Percentiles rank a stretch among this genome's conserved stretches.
Evolutionary conservation across 2,329 filamentous ascomycete genomes (phyloP).

Genomic region (Stagonosporopsis tanaceti): DNA sequence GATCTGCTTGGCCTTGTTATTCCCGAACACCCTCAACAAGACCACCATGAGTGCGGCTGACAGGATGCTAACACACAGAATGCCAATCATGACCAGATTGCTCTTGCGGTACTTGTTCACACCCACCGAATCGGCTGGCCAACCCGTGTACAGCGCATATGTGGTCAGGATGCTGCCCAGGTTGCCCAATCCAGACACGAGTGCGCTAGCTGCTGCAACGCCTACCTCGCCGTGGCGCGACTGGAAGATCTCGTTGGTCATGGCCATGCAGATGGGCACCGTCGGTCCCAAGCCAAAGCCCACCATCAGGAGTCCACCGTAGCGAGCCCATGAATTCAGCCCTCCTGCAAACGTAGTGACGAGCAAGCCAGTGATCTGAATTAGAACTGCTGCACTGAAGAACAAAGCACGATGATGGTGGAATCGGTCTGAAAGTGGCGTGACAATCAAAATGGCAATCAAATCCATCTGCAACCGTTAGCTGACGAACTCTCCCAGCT

Average conservation of each 20-base stretch:
- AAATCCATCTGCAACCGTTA: conserved; percentile 73
- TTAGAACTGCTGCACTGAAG: conserved; percentile 76
- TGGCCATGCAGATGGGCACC: conserved; percentile 92
- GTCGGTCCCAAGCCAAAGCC: conserved; percentile 91
- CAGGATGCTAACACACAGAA: conserved; percentile 78
- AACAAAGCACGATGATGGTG: conserved; percentile 80
- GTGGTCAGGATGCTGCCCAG: conserved; percentile 86
- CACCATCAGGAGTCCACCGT: conserved; percentile 87
- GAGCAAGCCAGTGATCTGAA: conserved; percentile 85
- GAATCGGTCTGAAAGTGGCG: conserved; percentile 86
- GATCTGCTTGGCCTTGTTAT: conserved; percentile 46
- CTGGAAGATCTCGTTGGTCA: conserved; percentile 92
- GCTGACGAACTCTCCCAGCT: not conserved
- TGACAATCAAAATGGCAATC: conserved; percentile 84
- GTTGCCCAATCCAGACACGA: conserved; percentile 88
- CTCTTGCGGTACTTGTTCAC: conserved; percentile 79
- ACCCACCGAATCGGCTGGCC: conserved; percentile 76
- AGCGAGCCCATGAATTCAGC: conserved; percentile 78
- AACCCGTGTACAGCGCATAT: conserved; percentile 87
- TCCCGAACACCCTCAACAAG: conserved; percentile 61
- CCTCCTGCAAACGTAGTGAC: conserved; percentile 76
- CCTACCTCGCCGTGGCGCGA: conserved; percentile 88
- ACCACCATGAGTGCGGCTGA: conserved; percentile 74
- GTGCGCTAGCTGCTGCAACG: conserved; percentile 82
- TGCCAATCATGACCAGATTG: conserved; percentile 88